Conservation (phyloP, 192 early-diverging fungal genomes). For the Funneliformis mosseae region DNA sequence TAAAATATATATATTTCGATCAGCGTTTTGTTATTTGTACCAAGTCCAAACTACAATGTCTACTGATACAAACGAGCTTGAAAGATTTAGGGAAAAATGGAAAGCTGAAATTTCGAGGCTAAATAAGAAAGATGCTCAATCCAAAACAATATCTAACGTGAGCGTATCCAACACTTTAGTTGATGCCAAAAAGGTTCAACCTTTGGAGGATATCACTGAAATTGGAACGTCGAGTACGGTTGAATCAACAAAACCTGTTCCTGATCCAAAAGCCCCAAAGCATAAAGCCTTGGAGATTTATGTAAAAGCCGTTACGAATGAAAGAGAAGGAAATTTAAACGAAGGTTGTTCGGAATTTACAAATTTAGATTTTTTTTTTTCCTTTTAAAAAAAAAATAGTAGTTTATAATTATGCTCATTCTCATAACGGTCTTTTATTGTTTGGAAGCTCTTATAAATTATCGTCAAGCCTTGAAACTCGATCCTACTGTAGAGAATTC, state of each 20-base stretch:
- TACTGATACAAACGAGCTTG: not conserved
- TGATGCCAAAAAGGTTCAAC: not conserved
- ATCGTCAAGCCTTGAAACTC: constrained; percentile 42
- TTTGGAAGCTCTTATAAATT: constrained; percentile 36
- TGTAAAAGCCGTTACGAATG: constrained; percentile 37
- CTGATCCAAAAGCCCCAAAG: not conserved
- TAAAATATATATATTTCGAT: too few relatives aligned
- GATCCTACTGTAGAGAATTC: constrained; percentile 38
- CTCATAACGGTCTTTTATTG: not conserved
- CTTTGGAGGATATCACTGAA: not conserved
- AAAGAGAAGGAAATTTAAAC: constrained; percentile 42
- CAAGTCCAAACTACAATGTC: not conserved
- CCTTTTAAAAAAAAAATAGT: not conserved
- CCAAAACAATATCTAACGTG: not conserved
- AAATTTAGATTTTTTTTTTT: not conserved
- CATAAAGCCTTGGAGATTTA: constrained; percentile 40
- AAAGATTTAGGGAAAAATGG: constrained; percentile 19
- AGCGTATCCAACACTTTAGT: not conserved
- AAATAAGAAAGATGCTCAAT: not conserved
- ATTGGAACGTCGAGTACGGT: not conserved
- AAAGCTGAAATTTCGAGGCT: constrained; percentile 7
- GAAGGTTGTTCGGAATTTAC: constrained; percentile 33
- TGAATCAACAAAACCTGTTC: not conserved
- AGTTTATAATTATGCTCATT: not conserved
- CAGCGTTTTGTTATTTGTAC: too few relatives aligned